Base-by-base conservation (phyloP, 139 green algal genomes). In the Yamagishiella unicocca region DNA sequence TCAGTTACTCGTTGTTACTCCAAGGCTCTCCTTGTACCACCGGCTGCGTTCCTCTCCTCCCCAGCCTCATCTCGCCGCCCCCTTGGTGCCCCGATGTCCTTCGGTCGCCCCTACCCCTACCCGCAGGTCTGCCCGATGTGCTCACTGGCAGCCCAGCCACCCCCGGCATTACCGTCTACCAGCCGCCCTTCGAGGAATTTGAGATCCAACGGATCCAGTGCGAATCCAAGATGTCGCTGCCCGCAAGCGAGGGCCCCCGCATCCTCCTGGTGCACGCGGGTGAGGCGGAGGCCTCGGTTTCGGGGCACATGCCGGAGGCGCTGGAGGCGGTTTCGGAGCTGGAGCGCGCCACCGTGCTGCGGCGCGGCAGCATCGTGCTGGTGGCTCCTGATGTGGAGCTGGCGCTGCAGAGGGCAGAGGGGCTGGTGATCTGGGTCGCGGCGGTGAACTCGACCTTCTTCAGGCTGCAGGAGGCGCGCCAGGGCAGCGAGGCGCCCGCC, bases 151-250 rank as follows among this genome's bases (percentile, higher is more conserved):
- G 66, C 91, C 24, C 55, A 37, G 42, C 40, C 91, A 31, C 74
- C 87, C 90, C 8, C 85, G 90, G 29, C 77, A 92, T 90, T 19
- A 88, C 50, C 14, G 46, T 90, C 24, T 99, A 98, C 91, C 85
- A 76, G n/a, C 96, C 96, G 14, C 96, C 96, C 25, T 98, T 98
- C 82, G 96, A 99, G 1, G 96, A 99, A 90, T 99, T 99, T 87
- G 94, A 98, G 88, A 87, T 98, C 27, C 87, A 89, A 31, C 71
- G 43, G 3, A 76, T 95, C 29, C n/a, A 81, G 24, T 46, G 42
- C 62, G 62, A 37, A 3, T 64, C 50, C 42, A 73, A 43, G n/a
- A 74, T 86, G 27, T 35, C 46, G 1, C 71, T 95, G 43, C 89
- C 92, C 9, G 84, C 83, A 38, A 93, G 90, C 61, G 58, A 89